Evolutionary conservation across 1,284 basidiomycete species (phyloP), one percentile per base, ranked within the genome.

Genomic region (Stygiomarasmius scandens): DNA sequence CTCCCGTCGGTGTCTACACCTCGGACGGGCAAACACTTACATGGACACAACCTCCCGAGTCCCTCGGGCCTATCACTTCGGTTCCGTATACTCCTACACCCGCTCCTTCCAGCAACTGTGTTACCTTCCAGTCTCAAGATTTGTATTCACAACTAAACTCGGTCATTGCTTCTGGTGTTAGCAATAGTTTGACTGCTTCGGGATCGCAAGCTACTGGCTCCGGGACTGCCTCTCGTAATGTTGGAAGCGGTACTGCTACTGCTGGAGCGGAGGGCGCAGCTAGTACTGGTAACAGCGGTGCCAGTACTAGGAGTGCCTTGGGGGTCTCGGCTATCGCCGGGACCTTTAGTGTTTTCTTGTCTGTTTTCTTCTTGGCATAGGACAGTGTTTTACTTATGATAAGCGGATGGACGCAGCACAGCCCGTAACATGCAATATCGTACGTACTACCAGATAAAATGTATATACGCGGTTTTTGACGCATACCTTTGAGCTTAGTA

Each of bases 101-200:
- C 41, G 87, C 89, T 3, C 71, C 82, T 1, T 82, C 83, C 29
- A 86, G 84, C 44, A 82, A 81, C 71, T 91, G 89, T 66, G 72
- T 76, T 8, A 34, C 24, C 12, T 52, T 23, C 19, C 23, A 11
- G 25, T 85, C 83, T 9, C 62, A 79, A 2, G 75, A 73, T 19
- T 71, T 90, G 38, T 90, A 74, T 46, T 63, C 71, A 16, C 63
- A 71, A 32, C 53, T 67, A 19, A 65, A 65, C 67, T 72, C 49
- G 69, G 72, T 60, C 50, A 66, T 54, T 23, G 45, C 36, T 77
- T 77, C 50, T 12, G 44, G 27, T 2, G 45, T 23, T 44, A 59
- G 32, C 53, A 49, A 47, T 23, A 19, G 8, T 6, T 12, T 19
- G n/a, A 41, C 38, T 6, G 38, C 66, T 50, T 57, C 65, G 11